Conservation (phyloP, 495 filamentous ascomycete genomes). For the Neurospora tetraspora region DNA sequence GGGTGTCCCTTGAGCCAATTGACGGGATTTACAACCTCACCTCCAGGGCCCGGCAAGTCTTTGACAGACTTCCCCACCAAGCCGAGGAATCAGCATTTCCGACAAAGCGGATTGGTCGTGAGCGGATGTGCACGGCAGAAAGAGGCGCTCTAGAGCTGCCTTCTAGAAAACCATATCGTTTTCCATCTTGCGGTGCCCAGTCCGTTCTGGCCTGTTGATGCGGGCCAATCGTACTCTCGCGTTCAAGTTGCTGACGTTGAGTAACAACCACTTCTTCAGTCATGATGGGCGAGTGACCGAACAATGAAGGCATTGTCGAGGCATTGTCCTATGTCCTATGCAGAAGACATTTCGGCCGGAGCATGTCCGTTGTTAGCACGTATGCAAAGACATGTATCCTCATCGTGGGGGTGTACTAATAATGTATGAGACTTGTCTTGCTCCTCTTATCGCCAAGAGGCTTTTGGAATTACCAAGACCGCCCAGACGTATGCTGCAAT, state of each 20-base stretch:
- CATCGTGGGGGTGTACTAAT: not conserved
- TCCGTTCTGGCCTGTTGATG: not conserved
- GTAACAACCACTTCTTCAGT: not conserved
- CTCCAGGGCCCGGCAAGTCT: not conserved
- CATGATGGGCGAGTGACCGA: not conserved
- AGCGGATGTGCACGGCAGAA: not conserved
- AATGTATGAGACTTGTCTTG: conserved; percentile 2
- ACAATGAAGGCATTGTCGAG: not conserved
- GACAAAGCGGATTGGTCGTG: not conserved
- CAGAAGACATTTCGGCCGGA: not conserved
- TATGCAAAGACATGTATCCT: not conserved
- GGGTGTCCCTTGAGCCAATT: not conserved
- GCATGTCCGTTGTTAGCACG: not conserved
- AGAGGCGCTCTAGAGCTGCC: not conserved
- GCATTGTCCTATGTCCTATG: not conserved
- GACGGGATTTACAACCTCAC: not conserved
- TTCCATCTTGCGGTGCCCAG: not conserved
- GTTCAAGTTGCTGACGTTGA: not conserved
- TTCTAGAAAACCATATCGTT: not conserved
- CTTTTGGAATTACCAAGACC: conserved; percentile 15
- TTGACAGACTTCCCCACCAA: not conserved
- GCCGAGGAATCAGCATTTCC: not conserved
- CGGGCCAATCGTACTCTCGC: not conserved
- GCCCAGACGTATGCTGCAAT: conserved; percentile 14
- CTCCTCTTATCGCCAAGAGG: conserved; percentile 11